Evolutionary conservation across 768 basidiomycete species (phyloP), one percentile per base, ranked within the genome.

Genomic region (Sporobolomyces pararoseus): DNA sequence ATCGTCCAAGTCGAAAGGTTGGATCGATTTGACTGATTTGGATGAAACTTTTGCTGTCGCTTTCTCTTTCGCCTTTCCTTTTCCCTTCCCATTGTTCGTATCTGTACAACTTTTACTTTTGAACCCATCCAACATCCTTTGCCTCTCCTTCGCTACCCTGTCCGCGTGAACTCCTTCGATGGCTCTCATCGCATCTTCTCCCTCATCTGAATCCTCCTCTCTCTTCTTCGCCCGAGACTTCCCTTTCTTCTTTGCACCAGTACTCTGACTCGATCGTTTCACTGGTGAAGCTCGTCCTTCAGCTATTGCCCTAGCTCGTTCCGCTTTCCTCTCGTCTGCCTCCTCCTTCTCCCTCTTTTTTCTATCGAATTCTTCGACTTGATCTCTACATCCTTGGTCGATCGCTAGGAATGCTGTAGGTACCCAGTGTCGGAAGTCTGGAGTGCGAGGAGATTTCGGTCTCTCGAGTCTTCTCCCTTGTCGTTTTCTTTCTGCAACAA

Each of bases 281-380:
- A 50, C 35, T 27, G 55, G 50, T 7, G 25, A 17, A 14, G 31
- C 7, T 13, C 29, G 31, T 16, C 42, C 27, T 46, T 59, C 49
- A n/a, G n/a, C n/a, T n/a, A n/a, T n/a, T n/a, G n/a, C n/a, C n/a
- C n/a, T n/a, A n/a, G n/a, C n/a, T 7, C 37, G 16, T 39, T 39
- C 35, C 14, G n/a, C 31, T 44, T 58, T 46, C 27, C 34, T n/a
- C 32, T 60, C 50, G 49, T 32, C 61, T 32, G 32, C 39, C n/a
- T 52, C 66, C 46, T 47, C 58, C 66, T 60, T 54, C 51, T 49
- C 35, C 35, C 42, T 25, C 51, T 16, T 27, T 50, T 50, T 60
- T 50, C 46, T n/a, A n/a, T n/a, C n/a, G n/a, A n/a, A n/a, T n/a
- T n/a, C n/a, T n/a, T n/a, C n/a, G n/a, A n/a, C n/a, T n/a, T n/a